phyloP scores from a whole-genome alignment of 2,329 filamentous ascomycete genomes.

The Xylogone sp. region DNA sequence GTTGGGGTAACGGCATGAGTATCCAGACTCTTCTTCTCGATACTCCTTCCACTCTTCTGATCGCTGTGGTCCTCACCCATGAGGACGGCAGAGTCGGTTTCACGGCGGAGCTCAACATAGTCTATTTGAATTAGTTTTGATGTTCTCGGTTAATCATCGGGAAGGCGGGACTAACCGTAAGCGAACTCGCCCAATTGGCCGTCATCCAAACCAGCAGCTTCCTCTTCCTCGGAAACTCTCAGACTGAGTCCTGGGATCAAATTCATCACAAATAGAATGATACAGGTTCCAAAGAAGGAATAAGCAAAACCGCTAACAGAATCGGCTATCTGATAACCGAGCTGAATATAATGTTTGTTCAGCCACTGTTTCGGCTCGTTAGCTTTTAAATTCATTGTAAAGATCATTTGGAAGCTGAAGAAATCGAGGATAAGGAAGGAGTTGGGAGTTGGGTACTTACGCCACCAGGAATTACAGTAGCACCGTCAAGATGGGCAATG shows the following conservation, averaged over 20 bases:
- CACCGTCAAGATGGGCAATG: slow-evolving; percentile 60
- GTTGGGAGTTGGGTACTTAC: too few species aligned
- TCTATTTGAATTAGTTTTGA: neutral
- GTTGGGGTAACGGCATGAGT: neutral
- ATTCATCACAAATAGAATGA: slow-evolving; percentile 77
- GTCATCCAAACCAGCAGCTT: slow-evolving; percentile 79
- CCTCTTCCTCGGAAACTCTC: slow-evolving; percentile 36
- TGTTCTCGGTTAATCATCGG: too few species aligned
- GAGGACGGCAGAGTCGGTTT: neutral
- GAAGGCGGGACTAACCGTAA: slow-evolving; percentile 53
- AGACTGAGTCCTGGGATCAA: slow-evolving; percentile 70
- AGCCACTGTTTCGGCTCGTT: slow-evolving; percentile 58
- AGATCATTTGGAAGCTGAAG: too few species aligned
- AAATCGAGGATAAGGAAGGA: too few species aligned
- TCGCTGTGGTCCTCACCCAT: neutral
- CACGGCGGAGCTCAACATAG: neutral
- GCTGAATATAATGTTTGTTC: slow-evolving; percentile 75
- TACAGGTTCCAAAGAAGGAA: slow-evolving; percentile 70
- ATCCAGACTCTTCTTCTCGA: neutral
- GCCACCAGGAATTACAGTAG: slow-evolving; percentile 62
- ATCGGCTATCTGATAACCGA: slow-evolving; percentile 80
- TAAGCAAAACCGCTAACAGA: slow-evolving; percentile 70
- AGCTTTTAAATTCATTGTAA: too few species aligned
- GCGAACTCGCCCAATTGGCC: slow-evolving; percentile 88
- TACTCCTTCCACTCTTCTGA: neutral